Base-by-base conservation (phyloP, 2,329 filamentous ascomycete species). In the Bipolaris zeicola region DNA sequence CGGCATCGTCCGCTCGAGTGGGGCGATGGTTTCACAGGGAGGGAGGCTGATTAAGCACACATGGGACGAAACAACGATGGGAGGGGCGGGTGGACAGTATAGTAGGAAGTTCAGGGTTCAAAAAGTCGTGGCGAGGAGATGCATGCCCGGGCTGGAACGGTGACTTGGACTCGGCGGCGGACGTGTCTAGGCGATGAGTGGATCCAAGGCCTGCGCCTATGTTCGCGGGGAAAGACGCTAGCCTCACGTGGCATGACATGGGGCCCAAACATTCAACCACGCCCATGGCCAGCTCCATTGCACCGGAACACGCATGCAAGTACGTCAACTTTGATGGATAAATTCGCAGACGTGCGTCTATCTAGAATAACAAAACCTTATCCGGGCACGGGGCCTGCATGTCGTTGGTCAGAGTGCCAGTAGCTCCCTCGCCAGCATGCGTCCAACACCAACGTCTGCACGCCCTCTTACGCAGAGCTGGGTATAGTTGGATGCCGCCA, bases 1-100 rank as follows among this genome's bases (percentile, higher is more conserved):
- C 68, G 81, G 81, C 81, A 83, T 83, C 74, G 73, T 77, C 64
- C 60, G 58, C 46, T 58, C 47, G 54, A 57, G 50, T 54, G 51
- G 72, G 47, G 50, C 47, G 71, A 69, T 67, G 70, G 68, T 65
- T 54, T 68, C 63, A 67, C 64, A 62, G 55, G 57, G 57, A 60
- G 49, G 33, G 37, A 6, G 45, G 39, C 38, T 38, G 34, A 34
- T 58, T 52, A 57, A 54, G 56, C 58, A 64, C 53, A 64, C 64
- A 68, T 69, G 61, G 47, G 56, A 62, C 42, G 59, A 45, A 52
- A 38, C 48, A 18, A 54, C 51, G 50, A 55, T 49, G 45, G 45
- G 34, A 48, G 38, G 39, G 46, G 39, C 38, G n/a, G 26, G 1
- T 7, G n/a, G 42, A 55, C 58, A 55, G 58, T 11, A 64, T 16